Evolutionary conservation across 306 rosid species (phyloP).

Genomic region (Cercis canadensis): DNA sequence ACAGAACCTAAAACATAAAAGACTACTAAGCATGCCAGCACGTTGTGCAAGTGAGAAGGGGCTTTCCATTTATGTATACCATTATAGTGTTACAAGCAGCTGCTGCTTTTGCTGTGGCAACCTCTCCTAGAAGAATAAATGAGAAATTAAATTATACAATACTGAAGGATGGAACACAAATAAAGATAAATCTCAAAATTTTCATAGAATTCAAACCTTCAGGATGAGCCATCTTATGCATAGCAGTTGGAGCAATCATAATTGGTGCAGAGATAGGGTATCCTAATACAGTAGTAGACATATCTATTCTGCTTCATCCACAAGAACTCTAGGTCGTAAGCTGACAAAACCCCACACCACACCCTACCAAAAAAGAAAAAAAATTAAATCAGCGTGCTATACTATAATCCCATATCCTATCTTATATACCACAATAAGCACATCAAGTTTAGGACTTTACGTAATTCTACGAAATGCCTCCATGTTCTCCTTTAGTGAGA

Average conservation of each 20-base stretch:
- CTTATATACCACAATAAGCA: background rate
- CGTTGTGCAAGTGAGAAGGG: background rate
- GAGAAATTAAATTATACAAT: background rate
- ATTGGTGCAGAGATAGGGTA: constrained; percentile 60
- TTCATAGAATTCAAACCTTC: constrained; percentile 46
- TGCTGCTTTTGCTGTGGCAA: constrained; percentile 78
- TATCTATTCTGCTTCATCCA: constrained; percentile 69
- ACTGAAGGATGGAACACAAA: background rate
- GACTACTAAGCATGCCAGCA: constrained; percentile 1
- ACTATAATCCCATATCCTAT: background rate
- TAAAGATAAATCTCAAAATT: constrained; percentile 9
- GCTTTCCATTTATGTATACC: constrained; percentile 44
- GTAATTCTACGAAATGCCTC: constrained; percentile 65
- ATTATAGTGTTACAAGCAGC: constrained; percentile 69
- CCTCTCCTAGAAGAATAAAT: constrained; percentile 56
- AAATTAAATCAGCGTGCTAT: background rate
- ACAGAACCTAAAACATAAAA: constrained; percentile 47
- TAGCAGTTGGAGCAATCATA: constrained; percentile 62
- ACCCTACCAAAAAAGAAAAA: background rate
- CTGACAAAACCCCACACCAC: constrained; percentile 38
- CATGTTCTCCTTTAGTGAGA: constrained; percentile 55
- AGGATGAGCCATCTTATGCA: constrained; percentile 65
- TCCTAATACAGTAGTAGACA: constrained; percentile 62
- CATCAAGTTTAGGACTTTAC: constrained; percentile 40
- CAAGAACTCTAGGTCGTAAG: constrained; percentile 66